phyloP scores from a whole-genome alignment of 306 rosid genomes.

The Dryas octopetala region DNA sequence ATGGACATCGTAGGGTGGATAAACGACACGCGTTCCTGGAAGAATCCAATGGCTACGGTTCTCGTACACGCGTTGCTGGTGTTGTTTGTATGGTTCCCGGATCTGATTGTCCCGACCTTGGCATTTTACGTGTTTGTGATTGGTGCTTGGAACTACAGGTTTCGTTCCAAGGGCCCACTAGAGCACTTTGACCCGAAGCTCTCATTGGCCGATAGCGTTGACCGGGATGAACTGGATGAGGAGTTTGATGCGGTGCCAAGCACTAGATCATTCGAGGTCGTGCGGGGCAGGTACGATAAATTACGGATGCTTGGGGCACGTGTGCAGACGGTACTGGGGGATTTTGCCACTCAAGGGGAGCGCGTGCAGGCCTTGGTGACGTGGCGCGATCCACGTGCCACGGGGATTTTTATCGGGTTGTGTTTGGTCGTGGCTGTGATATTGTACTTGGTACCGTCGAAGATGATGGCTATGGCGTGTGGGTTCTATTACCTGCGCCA shows the following conservation, averaged over 20 bases:
- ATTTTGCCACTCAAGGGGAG: constrained; percentile 77
- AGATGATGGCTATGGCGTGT: constrained; percentile 69
- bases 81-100: constrained; percentile 83
- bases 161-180: constrained; percentile 45
- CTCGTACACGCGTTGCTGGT: constrained; percentile 67
- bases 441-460: constrained; percentile 69
- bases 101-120: constrained; percentile 62
- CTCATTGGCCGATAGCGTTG: constrained; percentile 54
- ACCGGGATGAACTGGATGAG: constrained; percentile 75
- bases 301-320: constrained; percentile 67
- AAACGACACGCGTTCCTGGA: constrained; percentile 80
- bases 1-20: constrained; percentile 65
- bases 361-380: constrained; percentile 80
- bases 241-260: constrained; percentile 70
- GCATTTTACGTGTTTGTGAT: constrained; percentile 57
- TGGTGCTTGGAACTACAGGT: constrained; percentile 79
- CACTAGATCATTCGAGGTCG: constrained; percentile 32
- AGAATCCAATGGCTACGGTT: constrained; percentile 65
- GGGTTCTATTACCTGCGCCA: constrained; percentile 85
- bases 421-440: constrained; percentile 64
- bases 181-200: constrained; percentile 64
- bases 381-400: constrained; percentile 90
- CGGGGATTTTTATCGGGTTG: constrained; percentile 64
- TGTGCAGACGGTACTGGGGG: constrained; percentile 72
- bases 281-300: constrained; percentile 63